A percentile compares a stretch with the other conserved stretches of the same genome.
Conservation (phyloP, 2,329 filamentous ascomycete species). For the Alternaria sp. region DNA sequence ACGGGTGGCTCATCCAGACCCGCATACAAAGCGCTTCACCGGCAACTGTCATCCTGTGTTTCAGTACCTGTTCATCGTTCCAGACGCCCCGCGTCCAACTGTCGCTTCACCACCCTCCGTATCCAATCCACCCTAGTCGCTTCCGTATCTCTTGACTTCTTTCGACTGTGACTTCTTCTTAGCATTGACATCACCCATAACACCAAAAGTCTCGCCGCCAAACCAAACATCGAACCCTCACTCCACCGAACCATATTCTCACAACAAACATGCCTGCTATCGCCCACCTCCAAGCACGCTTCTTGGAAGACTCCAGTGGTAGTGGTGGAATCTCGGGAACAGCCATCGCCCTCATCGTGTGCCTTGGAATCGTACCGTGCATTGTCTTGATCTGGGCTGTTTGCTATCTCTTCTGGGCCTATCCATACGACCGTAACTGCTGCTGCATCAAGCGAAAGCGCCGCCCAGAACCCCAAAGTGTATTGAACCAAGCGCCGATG, state of each 20-base stretch:
- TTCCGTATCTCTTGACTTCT: constrained; percentile 3
- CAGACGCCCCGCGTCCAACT: constrained; percentile 1
- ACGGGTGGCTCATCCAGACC: constrained; percentile 19
- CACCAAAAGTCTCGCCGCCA: background rate
- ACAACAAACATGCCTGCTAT: constrained; percentile 27
- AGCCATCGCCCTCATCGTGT: constrained; percentile 36
- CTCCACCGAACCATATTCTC: background rate
- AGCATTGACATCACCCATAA: constrained; percentile 8
- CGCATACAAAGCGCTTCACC: constrained; percentile 36
- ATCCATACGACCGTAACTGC: constrained; percentile 34
- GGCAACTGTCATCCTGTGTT: constrained; percentile 23
- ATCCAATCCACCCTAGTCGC: constrained; percentile 4
- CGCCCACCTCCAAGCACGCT: constrained; percentile 25
- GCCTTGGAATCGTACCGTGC: constrained; percentile 36
- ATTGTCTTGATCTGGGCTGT: constrained; percentile 36
- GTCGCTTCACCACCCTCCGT: constrained; percentile 8
- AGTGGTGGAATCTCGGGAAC: constrained; percentile 25
- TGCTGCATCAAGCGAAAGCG: constrained; percentile 37
- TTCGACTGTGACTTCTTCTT: constrained; percentile 1
- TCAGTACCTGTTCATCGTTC: constrained; percentile 16
- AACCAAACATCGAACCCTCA: background rate
- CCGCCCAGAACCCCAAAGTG: constrained; percentile 12
- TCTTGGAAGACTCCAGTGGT: constrained; percentile 16
- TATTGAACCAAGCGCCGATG: constrained; percentile 12
- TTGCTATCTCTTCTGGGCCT: constrained; percentile 40